A percentile compares a stretch with the other conserved stretches of the same genome.
Evolutionary conservation across 768 basidiomycete genomes (phyloP).

Genomic region (Naematelia encephala): DNA sequence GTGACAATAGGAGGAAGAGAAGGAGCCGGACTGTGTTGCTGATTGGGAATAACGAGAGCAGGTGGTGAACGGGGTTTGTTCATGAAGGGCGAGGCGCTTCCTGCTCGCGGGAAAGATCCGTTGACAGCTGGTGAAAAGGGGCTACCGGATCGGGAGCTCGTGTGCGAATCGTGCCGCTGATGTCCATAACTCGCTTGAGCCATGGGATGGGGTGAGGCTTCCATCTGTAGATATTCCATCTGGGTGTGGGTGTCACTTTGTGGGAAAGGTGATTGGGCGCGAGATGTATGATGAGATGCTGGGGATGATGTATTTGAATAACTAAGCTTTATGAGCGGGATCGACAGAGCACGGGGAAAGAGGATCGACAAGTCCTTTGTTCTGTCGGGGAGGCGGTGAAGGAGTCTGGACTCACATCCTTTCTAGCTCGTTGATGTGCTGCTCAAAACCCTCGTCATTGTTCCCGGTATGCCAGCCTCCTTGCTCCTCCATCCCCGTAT

Average conservation of each 20-base stretch:
- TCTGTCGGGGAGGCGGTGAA: not conserved
- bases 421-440: conserved; percentile 10
- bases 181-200: conserved; percentile 1
- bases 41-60: conserved; percentile 38
- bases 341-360: not conserved
- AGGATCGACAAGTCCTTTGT: not conserved
- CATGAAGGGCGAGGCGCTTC: conserved; percentile 23
- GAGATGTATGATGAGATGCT: conserved; percentile 7
- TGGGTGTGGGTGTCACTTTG: conserved; percentile 5
- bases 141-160: conserved; percentile 19
- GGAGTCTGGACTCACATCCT: conserved; percentile 12
- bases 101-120: conserved; percentile 12
- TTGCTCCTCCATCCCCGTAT: not conserved
- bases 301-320: not conserved
- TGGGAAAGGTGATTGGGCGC: conserved; percentile 20
- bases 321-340: conserved; percentile 13
- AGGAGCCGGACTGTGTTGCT: conserved; percentile 27
- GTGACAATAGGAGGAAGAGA: conserved; percentile 38
- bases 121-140: conserved; percentile 23
- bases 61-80: conserved; percentile 43
- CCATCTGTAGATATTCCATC: not conserved
- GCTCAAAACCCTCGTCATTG: conserved; percentile 6
- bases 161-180: conserved; percentile 2
- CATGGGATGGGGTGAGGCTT: not conserved
- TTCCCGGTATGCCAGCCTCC: not conserved